Evolutionary conservation across 306 rosid genomes (phyloP).

Genomic region (Begonia masoniana): DNA sequence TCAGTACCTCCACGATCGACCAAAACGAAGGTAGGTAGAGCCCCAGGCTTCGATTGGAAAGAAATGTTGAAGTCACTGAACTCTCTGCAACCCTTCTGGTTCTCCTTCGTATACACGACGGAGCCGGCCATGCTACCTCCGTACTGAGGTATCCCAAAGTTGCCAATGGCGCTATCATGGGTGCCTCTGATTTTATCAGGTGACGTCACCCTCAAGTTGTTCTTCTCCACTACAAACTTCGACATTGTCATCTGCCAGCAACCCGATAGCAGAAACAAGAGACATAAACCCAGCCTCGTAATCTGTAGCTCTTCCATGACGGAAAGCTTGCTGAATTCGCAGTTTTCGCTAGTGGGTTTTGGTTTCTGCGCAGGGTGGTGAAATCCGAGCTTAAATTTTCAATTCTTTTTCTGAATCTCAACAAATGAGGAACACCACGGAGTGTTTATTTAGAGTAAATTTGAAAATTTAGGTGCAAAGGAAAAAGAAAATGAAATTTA

Average conservation of each 20-base stretch:
- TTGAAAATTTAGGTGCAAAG: no score
- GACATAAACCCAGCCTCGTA: conserved; percentile 15
- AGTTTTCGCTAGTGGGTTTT: no score
- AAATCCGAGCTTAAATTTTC: no score
- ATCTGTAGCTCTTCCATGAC: no score
- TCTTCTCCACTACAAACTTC: conserved; percentile 91
- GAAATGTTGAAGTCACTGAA: conserved; percentile 63
- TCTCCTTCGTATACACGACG: conserved; percentile 70
- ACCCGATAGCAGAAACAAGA: conserved; percentile 50
- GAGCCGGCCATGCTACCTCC: conserved; percentile 95
- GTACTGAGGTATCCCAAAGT: conserved; percentile 94
- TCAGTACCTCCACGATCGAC: conserved; percentile 86
- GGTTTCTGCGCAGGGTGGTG: no score
- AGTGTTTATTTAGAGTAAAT: no score
- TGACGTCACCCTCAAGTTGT: conserved; percentile 83
- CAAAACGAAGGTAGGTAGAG: conserved; percentile 75
- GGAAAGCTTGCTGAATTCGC: no score
- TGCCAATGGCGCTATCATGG: conserved; percentile 86
- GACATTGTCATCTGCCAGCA: conserved; percentile 34
- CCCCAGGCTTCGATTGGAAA: conserved; percentile 60
- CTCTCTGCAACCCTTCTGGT: conserved; percentile 71
- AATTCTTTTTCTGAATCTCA: no score
- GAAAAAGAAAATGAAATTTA: no score
- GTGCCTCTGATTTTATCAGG: conserved; percentile 78
- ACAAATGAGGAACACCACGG: no score